These are phyloP conservation scores for Erodium moschatum DNA, from an alignment of 441 rosid species.

Conservation along the genomic window DNA sequence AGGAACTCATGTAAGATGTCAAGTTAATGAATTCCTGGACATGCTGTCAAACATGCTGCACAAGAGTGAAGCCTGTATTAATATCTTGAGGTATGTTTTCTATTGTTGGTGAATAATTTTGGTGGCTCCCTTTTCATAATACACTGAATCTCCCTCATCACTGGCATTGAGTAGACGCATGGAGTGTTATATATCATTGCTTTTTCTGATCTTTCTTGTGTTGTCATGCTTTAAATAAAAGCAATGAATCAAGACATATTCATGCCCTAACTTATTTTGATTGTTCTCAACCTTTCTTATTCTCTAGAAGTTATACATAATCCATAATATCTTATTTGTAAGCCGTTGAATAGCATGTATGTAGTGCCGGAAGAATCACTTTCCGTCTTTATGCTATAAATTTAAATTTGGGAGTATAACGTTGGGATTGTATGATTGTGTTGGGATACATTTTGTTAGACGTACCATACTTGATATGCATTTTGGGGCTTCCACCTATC, in stretches of 20 bases:
- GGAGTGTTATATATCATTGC: neutral
- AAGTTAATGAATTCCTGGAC: slow-evolving; percentile 47
- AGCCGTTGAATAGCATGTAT: too few species aligned
- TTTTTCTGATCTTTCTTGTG: too few species aligned
- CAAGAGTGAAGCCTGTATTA: slow-evolving; percentile 31
- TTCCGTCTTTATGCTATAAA: neutral
- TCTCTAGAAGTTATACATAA: too few species aligned
- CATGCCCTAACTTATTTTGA: too few species aligned
- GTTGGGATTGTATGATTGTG: neutral
- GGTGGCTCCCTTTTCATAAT: neutral
- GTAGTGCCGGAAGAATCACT: neutral
- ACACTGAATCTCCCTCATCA: slow-evolving; percentile 5
- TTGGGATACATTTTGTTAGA: neutral
- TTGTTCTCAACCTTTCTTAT: too few species aligned
- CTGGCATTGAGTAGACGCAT: neutral
- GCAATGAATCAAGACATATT: too few species aligned
- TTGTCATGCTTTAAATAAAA: too few species aligned
- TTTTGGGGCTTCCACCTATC: too few species aligned
- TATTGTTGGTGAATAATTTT: slow-evolving; percentile 7
- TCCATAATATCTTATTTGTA: too few species aligned
- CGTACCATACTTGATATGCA: neutral
- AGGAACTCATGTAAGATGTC: slow-evolving; percentile 41
- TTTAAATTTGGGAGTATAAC: neutral
- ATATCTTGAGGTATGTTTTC: slow-evolving; percentile 43
- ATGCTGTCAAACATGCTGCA: slow-evolving; percentile 53